Evolutionary conservation across 305 asterid genomes (phyloP).

Genomic region (Striga hermonthica): DNA sequence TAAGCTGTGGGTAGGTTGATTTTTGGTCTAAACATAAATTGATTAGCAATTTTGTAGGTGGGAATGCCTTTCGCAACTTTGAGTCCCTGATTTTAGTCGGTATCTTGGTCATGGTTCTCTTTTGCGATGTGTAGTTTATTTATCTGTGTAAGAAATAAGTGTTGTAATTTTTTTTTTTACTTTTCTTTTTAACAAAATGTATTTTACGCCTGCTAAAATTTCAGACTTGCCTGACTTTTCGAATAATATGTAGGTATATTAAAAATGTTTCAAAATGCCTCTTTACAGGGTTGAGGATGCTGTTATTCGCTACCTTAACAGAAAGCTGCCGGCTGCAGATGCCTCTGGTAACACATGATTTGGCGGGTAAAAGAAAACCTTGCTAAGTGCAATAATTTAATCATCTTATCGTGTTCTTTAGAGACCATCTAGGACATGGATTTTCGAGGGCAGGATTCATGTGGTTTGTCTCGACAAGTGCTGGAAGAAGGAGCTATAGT

Average conservation of each 20-base stretch:
- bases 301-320: constrained; percentile 85
- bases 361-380: constrained; percentile 1
- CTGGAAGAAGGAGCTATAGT: constrained; percentile 15
- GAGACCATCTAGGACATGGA: constrained; percentile 1
- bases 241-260: constrained; percentile 8
- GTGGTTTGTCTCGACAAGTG: constrained; percentile 19
- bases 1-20: constrained; percentile 12
- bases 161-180: background rate
- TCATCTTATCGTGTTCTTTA: background rate
- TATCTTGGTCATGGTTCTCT: too few relatives aligned
- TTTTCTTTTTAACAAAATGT: background rate
- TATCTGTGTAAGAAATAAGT: background rate
- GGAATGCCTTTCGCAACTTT: background rate
- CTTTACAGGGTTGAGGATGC: constrained; percentile 93
- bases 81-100: background rate
- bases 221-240: background rate
- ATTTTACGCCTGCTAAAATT: background rate
- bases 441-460: constrained; percentile 24
- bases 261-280: constrained; percentile 28
- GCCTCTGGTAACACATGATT: constrained; percentile 55
- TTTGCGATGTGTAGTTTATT: background rate
- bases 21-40: background rate
- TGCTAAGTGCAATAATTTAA: constrained; percentile 22
- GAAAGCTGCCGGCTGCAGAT: constrained; percentile 61
- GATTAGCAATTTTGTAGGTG: constrained; percentile 3